Evolutionary conservation across 1,284 basidiomycete species (phyloP), one percentile per base, ranked within the genome.

Genomic region (Inonotus hispidus): DNA sequence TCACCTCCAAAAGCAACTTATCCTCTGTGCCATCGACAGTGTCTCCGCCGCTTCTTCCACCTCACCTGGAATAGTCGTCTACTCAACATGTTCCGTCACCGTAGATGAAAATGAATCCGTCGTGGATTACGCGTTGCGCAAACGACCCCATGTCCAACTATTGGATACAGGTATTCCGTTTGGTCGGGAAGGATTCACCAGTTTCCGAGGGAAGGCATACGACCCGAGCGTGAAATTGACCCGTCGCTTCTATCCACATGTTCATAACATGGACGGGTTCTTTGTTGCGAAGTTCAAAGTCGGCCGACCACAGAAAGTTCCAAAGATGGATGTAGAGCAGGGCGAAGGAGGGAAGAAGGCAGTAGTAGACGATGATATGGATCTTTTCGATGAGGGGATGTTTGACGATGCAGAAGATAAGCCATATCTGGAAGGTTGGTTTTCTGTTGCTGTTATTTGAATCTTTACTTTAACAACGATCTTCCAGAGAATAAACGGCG

Each of bases 101-200:
- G 92, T 98, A 2, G 97, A 99, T 69, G 97, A 99, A 78, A 95
- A 99, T 78, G 97, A 99, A 75, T 87, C 93, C 3, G 96, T 99
- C 16, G 93, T 99, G 19, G 93, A 98, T 74, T 99, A 99, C 71
- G 97, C 97, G n/a, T 81, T 99, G 60, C 87, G 90, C 66, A 98
- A 99, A 75, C 84, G 97, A 38, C 91, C 95, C n/a, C 90, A 99
- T 72, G 92, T 92, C 67, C 90, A 89, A 74, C 87, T 99, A 47
- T 95, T 99, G 54, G 91, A 94, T 54, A 93, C 95, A 0, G 95
- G 94, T 1, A 81, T 99, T 53, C 88, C 90, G 69, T 98, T 99
- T 72, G 97, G 97, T 58, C 83, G 90, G 25, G 91, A 93, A 69
- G 97, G 96, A 10, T 98, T 92, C 77, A 92, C 88, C 53, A 83